These are phyloP conservation scores for Podospora pseudocomata DNA, from an alignment of 495 filamentous ascomycete species.

Conservation along the genomic window DNA sequence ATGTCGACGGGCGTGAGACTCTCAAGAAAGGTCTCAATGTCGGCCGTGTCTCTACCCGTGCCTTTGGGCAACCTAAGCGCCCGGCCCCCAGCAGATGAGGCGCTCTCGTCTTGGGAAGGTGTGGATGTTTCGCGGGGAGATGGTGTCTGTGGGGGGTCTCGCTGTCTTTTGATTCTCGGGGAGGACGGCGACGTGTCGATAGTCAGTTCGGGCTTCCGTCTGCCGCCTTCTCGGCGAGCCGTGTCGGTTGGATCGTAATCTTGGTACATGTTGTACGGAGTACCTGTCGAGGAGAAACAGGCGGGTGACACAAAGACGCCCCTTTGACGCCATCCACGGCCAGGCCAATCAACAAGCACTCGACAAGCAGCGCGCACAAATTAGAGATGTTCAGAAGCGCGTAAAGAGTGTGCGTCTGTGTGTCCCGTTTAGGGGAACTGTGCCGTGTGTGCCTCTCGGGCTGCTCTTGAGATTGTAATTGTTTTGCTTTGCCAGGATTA, in stretches of 20 bases:
- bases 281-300: slow-evolving; percentile 12
- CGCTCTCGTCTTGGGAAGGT: slow-evolving; percentile 17
- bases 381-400: slow-evolving; percentile 13
- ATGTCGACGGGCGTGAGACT: slow-evolving; percentile 33
- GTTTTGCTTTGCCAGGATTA: slow-evolving; percentile 1
- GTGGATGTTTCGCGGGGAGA: slow-evolving; percentile 17
- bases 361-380: neutral
- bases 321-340: slow-evolving; percentile 15
- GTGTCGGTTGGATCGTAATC: slow-evolving; percentile 19
- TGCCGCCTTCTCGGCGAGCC: slow-evolving; percentile 19
- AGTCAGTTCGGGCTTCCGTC: slow-evolving; percentile 29
- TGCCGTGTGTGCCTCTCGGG: slow-evolving; percentile 4
- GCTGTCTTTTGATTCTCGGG: slow-evolving; percentile 7
- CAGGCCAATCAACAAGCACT: slow-evolving; percentile 1
- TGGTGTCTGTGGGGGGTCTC: slow-evolving; percentile 23
- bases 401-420: slow-evolving; percentile 30
- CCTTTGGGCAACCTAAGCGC: slow-evolving; percentile 25
- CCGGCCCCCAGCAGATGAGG: slow-evolving; percentile 17
- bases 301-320: slow-evolving; percentile 20
- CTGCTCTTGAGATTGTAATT: neutral
- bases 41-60: slow-evolving; percentile 23
- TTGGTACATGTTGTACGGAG: neutral
- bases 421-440: slow-evolving; percentile 8
- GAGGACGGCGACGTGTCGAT: slow-evolving; percentile 29
- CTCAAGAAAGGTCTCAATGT: slow-evolving; percentile 37